Evolutionary conservation across 225 moss, liverwort and hornwort genomes (phyloP).

Genomic region (Physcomitrium patens): DNA sequence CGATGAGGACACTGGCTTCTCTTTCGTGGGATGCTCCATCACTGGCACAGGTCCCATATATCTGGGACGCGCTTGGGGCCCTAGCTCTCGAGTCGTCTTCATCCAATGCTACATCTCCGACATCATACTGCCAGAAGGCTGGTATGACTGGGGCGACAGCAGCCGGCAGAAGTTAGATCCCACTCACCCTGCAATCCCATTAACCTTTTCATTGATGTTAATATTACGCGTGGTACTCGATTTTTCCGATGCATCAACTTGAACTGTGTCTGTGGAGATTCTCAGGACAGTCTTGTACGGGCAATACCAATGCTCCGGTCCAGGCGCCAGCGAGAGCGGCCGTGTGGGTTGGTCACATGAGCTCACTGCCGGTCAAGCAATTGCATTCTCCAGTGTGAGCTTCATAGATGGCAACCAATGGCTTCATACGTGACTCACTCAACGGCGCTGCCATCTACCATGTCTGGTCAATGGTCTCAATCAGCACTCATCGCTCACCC

Average conservation of each 20-base stretch:
- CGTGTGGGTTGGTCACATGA: constrained; percentile 65
- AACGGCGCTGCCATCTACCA: too few relatives aligned
- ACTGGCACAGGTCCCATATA: constrained; percentile 59
- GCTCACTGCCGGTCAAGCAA: constrained; percentile 43
- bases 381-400: constrained; percentile 61
- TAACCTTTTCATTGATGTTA: not conserved
- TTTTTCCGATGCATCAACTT: not conserved
- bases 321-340: constrained; percentile 45
- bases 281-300: constrained; percentile 77
- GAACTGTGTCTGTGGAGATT: not conserved
- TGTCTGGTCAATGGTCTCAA: too few relatives aligned
- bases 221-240: not conserved
- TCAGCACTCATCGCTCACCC: too few relatives aligned
- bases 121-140: constrained; percentile 38
- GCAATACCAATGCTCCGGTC: constrained; percentile 70
- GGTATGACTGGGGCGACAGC: constrained; percentile 53
- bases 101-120: constrained; percentile 40
- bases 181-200: not conserved
- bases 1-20: constrained; percentile 52
- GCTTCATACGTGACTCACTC: constrained; percentile 31
- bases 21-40: constrained; percentile 58
- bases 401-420: constrained; percentile 68
- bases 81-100: constrained; percentile 63
- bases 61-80: constrained; percentile 69
- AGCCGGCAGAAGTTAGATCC: constrained; percentile 40